Evolutionary conservation across 148 eudicot species (phyloP).

Genomic region (Vaccinium vitisidaea): DNA sequence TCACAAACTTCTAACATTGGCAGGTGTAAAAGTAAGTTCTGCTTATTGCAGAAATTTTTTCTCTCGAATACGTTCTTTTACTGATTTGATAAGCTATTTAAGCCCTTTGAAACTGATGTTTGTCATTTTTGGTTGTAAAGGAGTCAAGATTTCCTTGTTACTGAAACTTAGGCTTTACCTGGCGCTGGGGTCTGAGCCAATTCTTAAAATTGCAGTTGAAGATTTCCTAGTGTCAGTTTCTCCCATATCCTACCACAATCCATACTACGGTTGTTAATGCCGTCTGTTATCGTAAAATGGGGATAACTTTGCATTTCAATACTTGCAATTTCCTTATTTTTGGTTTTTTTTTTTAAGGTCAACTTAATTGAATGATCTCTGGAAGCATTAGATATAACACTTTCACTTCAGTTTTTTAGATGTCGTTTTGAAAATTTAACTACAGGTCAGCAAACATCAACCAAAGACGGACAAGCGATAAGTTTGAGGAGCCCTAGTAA

Average conservation of each 20-base stretch:
- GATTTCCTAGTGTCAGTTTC: neutral
- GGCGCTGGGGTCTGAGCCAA: too few relatives aligned
- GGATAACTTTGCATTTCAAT: neutral
- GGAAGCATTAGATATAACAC: neutral
- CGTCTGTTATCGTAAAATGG: neutral
- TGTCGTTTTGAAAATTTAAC: neutral
- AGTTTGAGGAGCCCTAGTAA: constrained; percentile 37
- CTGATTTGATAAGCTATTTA: too few relatives aligned
- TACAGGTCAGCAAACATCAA: constrained; percentile 61
- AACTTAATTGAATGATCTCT: neutral
- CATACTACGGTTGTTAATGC: neutral
- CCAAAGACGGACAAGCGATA: constrained; percentile 45
- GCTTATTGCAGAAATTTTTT: too few relatives aligned
- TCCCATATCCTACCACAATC: neutral
- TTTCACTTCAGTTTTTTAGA: neutral
- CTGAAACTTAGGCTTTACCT: too few relatives aligned
- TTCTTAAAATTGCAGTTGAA: too few relatives aligned
- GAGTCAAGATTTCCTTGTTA: too few relatives aligned
- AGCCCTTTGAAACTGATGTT: too few relatives aligned
- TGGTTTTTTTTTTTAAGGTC: neutral
- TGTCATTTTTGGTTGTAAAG: too few relatives aligned
- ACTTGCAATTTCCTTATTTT: neutral
- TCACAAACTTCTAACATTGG: too few relatives aligned
- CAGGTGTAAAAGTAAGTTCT: too few relatives aligned
- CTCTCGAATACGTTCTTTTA: too few relatives aligned